Evolutionary conservation across 1,284 basidiomycete genomes (phyloP).

Genomic region (Cutaneotrichosporon curvatum): DNA sequence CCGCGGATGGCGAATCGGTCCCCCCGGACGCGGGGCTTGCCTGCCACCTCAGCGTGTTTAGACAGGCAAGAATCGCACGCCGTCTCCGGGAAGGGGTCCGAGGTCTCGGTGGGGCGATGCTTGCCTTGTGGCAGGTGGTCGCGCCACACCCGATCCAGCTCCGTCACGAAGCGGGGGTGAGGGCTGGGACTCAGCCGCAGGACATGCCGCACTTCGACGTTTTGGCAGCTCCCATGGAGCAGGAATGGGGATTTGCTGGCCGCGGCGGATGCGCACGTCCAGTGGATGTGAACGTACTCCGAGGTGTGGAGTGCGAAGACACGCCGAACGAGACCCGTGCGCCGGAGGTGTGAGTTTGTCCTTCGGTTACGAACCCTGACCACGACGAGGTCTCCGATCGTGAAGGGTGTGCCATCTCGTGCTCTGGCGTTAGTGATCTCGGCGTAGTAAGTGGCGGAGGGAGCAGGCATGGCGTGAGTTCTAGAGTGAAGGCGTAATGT

Average conservation of each 20-base stretch:
- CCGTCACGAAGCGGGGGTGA: background rate
- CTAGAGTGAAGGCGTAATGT: no score
- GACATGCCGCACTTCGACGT: background rate
- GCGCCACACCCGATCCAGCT: background rate
- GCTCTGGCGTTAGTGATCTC: no score
- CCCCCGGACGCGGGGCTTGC: background rate
- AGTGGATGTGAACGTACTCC: constrained; percentile 1
- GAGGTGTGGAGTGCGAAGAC: background rate
- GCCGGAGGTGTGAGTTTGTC: no score
- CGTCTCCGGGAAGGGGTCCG: background rate
- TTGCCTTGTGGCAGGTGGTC: background rate
- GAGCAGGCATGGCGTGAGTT: no score
- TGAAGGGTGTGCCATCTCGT: no score
- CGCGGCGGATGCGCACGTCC: background rate
- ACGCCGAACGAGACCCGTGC: background rate
- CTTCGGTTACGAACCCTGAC: no score
- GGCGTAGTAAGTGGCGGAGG: no score
- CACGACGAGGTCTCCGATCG: no score
- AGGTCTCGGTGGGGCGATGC: background rate
- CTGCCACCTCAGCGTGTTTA: background rate
- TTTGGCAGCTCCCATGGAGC: background rate
- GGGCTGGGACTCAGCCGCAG: background rate
- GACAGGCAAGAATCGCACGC: constrained; percentile 7
- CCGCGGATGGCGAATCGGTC: background rate
- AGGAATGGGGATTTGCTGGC: background rate